Conservation (phyloP, 1,284 basidiomycete genomes). For the Pascua sp. region DNA sequence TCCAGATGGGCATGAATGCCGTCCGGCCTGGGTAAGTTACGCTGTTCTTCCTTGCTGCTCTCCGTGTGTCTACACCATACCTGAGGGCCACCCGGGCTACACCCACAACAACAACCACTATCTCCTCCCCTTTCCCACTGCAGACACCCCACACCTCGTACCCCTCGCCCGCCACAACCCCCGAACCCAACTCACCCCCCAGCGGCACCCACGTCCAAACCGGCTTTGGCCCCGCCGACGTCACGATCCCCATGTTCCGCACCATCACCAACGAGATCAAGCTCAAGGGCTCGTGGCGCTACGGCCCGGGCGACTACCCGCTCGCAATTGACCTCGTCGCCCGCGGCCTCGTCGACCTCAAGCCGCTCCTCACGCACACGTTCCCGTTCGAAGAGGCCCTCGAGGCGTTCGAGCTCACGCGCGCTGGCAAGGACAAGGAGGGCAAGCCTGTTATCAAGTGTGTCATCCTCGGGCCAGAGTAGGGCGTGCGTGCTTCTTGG, state of each 20-base stretch:
- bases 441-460: constrained; percentile 53
- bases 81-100: too few species aligned
- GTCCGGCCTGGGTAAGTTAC: constrained; percentile 53
- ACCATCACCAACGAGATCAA: constrained; percentile 45
- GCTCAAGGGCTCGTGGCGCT: constrained; percentile 48
- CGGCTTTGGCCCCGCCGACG: constrained; percentile 44
- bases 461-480: constrained; percentile 47
- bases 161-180: too few species aligned
- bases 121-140: too few species aligned
- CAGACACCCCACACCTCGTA: too few species aligned
- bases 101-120: too few species aligned
- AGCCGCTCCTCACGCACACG: constrained; percentile 59
- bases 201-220: constrained; percentile 45
- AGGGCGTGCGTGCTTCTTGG: neutral
- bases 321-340: constrained; percentile 57
- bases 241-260: constrained; percentile 45
- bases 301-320: constrained; percentile 45
- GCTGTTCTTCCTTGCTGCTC: too few species aligned
- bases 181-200: too few species aligned
- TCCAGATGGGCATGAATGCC: constrained; percentile 57
- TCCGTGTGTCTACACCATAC: too few species aligned
- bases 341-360: constrained; percentile 55
- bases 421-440: constrained; percentile 66
- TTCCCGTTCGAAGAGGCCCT: constrained; percentile 55
- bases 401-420: constrained; percentile 57